phyloP scores from a whole-genome alignment of 2,329 filamentous ascomycete genomes.

The Bipolaris gigantea region DNA sequence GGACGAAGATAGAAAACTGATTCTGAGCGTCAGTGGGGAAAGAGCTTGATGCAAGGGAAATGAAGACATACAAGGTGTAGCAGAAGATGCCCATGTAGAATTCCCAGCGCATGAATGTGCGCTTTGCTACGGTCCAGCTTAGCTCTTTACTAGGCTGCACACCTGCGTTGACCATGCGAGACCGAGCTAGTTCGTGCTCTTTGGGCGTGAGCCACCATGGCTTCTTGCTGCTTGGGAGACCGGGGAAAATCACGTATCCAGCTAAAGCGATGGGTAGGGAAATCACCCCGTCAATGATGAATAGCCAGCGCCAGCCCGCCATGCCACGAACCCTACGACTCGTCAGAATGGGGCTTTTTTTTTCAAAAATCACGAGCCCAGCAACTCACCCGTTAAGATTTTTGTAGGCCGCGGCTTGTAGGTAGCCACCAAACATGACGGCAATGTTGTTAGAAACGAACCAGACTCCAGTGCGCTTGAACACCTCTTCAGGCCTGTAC shows the following conservation, averaged over 20 bases:
- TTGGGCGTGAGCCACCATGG: constrained; percentile 53
- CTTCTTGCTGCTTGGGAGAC: constrained; percentile 53
- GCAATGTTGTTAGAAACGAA: constrained; percentile 57
- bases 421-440: constrained; percentile 61
- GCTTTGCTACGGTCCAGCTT: constrained; percentile 49
- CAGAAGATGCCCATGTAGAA: constrained; percentile 55
- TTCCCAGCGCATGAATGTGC: constrained; percentile 54
- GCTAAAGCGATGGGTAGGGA: constrained; percentile 59
- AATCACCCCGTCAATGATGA: constrained; percentile 61
- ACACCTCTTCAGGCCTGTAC: constrained; percentile 52
- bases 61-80: constrained; percentile 50
- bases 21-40: background rate
- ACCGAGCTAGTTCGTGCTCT: constrained; percentile 37
- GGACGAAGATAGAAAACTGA: constrained; percentile 37
- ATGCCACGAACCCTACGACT: constrained; percentile 45
- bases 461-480: constrained; percentile 60
- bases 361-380: too few relatives aligned
- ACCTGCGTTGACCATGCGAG: constrained; percentile 34
- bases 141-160: constrained; percentile 48
- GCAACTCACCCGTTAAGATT: constrained; percentile 50
- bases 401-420: constrained; percentile 58
- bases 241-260: constrained; percentile 59
- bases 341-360: background rate
- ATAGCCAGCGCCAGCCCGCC: constrained; percentile 57
- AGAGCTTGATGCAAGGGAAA: background rate